These are phyloP conservation scores for Simplicillium sp. DNA, from an alignment of 2,329 filamentous ascomycete species.

Conservation along the genomic window DNA sequence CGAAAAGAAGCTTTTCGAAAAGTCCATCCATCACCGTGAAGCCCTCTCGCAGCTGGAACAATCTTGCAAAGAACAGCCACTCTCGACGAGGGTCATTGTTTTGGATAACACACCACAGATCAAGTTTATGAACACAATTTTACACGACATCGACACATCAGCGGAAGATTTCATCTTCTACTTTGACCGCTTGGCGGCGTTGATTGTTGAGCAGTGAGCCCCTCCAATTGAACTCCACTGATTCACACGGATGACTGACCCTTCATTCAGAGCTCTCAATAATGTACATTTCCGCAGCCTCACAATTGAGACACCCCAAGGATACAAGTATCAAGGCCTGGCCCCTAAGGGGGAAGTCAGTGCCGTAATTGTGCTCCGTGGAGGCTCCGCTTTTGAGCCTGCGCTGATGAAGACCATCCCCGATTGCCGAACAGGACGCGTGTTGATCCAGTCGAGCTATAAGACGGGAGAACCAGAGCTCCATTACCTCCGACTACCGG, in stretches of 20 bases:
- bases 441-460: slow-evolving; percentile 84
- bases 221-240: slow-evolving; percentile 6
- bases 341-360: slow-evolving; percentile 63
- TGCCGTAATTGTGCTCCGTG: slow-evolving; percentile 80
- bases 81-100: slow-evolving; percentile 67
- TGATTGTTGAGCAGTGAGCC: slow-evolving; percentile 68
- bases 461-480: slow-evolving; percentile 84
- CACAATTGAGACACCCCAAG: slow-evolving; percentile 61
- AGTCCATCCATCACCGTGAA: slow-evolving; percentile 73
- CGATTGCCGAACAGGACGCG: slow-evolving; percentile 78
- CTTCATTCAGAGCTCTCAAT: slow-evolving; percentile 56
- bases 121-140: slow-evolving; percentile 79
- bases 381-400: slow-evolving; percentile 79
- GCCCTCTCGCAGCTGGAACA: slow-evolving; percentile 69
- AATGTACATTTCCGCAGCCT: slow-evolving; percentile 59
- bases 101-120: slow-evolving; percentile 73
- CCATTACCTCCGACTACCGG: slow-evolving; percentile 76
- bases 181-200: slow-evolving; percentile 79
- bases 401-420: slow-evolving; percentile 85
- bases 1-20: slow-evolving; percentile 74
- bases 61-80: slow-evolving; percentile 58
- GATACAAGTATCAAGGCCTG: slow-evolving; percentile 62
- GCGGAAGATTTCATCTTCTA: slow-evolving; percentile 96
- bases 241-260: neutral
- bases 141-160: slow-evolving; percentile 69